Evolutionary conservation across 305 asterid genomes (phyloP), one percentile per base, ranked within the genome.

Genomic region (Fraxinus baroniana): DNA sequence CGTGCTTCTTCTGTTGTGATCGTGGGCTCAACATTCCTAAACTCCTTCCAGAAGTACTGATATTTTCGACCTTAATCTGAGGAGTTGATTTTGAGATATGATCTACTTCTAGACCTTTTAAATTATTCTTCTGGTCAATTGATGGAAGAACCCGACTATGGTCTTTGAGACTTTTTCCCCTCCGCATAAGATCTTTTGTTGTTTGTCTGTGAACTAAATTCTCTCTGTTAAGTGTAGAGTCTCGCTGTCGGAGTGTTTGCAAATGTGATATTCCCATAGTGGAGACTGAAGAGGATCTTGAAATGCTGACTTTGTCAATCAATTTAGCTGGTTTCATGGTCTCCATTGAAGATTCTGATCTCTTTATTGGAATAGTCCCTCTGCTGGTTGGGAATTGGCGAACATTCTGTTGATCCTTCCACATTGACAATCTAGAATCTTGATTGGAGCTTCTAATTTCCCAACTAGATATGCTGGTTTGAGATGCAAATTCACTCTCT

Each of bases 21-120:
- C 95, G 88, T 80, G 96, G 93, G 82, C 96, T 91, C 79, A 13
- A 85, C 72, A 88, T 46, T 86, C 90, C 91, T 30, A 86, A 85
- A 83, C 62, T 89, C 86, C 86, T 89, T 32, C 87, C 88, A 24
- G 88, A 80, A 72, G 85, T 85, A 44, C 80, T 80, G 83, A 76
- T 76, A 70, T 81, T 84, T 82, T 91, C 95, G 55, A 85, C 88
- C 82, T 82, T 90, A 81, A 80, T 80, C 83, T 72, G 82, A 62
- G 80, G 90, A 76, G 88, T 85, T 32, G 80, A 85, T 78, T 79
- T 86, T 71, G 77, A 55, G 85, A 79, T 81, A 83, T 83, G 86
- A 72, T 72, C 86, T 73, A 76, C 66, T 80, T 82, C 90, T 35
- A 81, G 17, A 75, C 73, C 52, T 84, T 86, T 81, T 80, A 79